Base-by-base conservation (phyloP, 1,284 basidiomycete species). In the Ceratobasidium theobromae region DNA sequence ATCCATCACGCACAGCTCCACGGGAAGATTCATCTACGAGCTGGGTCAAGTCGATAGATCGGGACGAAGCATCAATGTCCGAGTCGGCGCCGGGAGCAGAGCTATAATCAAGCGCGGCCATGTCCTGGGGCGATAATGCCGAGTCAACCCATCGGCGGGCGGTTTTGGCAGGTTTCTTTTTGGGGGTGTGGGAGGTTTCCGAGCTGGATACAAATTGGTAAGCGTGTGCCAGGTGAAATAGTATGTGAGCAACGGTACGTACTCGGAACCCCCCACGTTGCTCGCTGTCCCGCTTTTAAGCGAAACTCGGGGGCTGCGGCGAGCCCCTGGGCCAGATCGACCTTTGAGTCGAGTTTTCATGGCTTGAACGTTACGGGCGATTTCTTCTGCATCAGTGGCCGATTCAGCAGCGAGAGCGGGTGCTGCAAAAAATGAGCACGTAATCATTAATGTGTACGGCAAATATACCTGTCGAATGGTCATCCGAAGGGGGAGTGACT, bases 91-190 rank as follows among this genome's bases (percentile, higher is more conserved):
- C 74, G 0, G 77, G 73, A 65, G 88, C 82, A 35, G 76, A 69
- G 76, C 89, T 84, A 78, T 91, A 98, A 76, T 99, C 95, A 49
- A 98, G 82, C 38, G 88, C 86, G 0, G 88, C 90, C 87, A 97
- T 95, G 70, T 97, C 94, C 21, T 83, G 81, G 6, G 57, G 89
- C 1, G 85, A 87, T 6, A 88, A 86, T 1, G 84, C 84, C 69
- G 72, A 72, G 51, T 94, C 86, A 18, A 88, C 93, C 96, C 96
- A 99, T 77, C 93, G 97, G 46, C 96, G 87, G 77, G 91, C 91
- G 21, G 82, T 75, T 77, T 98, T 98, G 4, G 85, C 75, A 70
- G 82, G 87, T 41, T 76, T 76, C 75, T 87, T 86, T 71, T 80
- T 84, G 71, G 86, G 87, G 23, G 75, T 71, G 46, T 79, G 74